These are phyloP conservation scores for Pseudomassariella vexata DNA, from an alignment of 2,329 filamentous ascomycete genomes.

Conservation along the genomic window DNA sequence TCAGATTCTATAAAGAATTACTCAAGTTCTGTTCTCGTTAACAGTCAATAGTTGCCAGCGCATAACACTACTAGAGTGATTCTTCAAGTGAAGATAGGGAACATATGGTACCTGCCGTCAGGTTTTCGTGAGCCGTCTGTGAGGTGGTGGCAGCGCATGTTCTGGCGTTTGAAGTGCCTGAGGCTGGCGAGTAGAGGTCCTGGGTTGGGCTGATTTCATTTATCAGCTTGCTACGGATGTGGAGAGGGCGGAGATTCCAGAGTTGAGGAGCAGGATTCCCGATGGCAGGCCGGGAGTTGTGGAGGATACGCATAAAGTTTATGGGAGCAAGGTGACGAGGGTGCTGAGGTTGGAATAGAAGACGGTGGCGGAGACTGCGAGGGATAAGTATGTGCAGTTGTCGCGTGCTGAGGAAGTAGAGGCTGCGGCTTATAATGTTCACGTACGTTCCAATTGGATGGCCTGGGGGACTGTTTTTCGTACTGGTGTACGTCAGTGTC, in stretches of 20 bases:
- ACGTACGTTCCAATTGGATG: not conserved
- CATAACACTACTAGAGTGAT: no score
- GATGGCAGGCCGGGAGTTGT: conserved; percentile 24
- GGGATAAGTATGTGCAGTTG: not conserved
- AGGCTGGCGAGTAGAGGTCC: conserved; percentile 13
- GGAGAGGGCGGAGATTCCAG: conserved; percentile 19
- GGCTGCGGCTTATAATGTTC: no score
- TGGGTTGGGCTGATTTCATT: conserved; percentile 23
- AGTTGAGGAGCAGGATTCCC: conserved; percentile 24
- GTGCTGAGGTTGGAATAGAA: conserved; percentile 26
- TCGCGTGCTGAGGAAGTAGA: not conserved
- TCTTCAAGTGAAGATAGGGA: no score
- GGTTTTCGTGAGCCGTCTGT: no score
- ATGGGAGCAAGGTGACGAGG: conserved; percentile 43
- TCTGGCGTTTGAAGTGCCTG: conserved; percentile 9
- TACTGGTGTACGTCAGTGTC: no score
- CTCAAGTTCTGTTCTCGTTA: no score
- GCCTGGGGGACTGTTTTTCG: no score
- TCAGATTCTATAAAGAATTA: no score
- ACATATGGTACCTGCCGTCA: no score
- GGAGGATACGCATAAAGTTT: conserved; percentile 31
- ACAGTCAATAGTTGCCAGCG: no score
- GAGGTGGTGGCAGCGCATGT: conserved; percentile 14
- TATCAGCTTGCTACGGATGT: conserved; percentile 33
- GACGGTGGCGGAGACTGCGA: not conserved